Evolutionary conservation across 176 grass and related monocot genomes (phyloP).

Genomic region (Eleusine coracana): DNA sequence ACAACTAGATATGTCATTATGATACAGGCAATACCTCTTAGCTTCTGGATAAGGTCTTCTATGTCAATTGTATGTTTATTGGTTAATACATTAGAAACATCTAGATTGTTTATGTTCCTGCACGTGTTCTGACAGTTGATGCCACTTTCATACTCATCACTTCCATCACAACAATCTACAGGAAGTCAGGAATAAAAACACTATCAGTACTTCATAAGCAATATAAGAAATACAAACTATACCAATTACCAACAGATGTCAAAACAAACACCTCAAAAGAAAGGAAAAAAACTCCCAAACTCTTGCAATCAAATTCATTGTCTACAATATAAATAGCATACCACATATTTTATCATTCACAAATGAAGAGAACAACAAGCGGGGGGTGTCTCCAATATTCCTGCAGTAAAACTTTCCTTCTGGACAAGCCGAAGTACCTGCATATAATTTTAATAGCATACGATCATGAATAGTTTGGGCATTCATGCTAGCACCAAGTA

Average conservation of each 20-base stretch:
- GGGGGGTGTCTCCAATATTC: conserved; percentile 73
- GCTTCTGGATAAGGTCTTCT: conserved; percentile 69
- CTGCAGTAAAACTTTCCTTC: conserved; percentile 90
- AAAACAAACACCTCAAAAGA: neutral
- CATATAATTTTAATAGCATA: conserved; percentile 1
- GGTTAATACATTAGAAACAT: conserved; percentile 10
- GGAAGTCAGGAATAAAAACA: neutral
- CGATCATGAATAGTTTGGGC: neutral
- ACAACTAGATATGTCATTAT: conserved; percentile 18
- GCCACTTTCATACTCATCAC: conserved; percentile 82
- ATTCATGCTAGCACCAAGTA: neutral
- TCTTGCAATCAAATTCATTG: conserved; percentile 9
- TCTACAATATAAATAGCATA: conserved; percentile 47
- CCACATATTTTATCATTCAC: conserved; percentile 95
- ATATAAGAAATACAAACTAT: conserved; percentile 26
- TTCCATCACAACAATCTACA: conserved; percentile 97
- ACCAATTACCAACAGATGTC: neutral
- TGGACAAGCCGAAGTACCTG: conserved; percentile 94
- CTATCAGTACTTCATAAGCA: conserved; percentile 5
- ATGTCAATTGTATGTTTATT: conserved; percentile 49
- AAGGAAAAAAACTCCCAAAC: neutral
- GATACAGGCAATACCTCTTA: conserved; percentile 53
- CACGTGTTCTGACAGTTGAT: conserved; percentile 81
- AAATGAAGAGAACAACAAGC: conserved; percentile 79
- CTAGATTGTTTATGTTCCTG: conserved; percentile 43